These are phyloP conservation scores for Podospora pseudopauciseta DNA, from an alignment of 495 filamentous ascomycete species.

Conservation along the genomic window DNA sequence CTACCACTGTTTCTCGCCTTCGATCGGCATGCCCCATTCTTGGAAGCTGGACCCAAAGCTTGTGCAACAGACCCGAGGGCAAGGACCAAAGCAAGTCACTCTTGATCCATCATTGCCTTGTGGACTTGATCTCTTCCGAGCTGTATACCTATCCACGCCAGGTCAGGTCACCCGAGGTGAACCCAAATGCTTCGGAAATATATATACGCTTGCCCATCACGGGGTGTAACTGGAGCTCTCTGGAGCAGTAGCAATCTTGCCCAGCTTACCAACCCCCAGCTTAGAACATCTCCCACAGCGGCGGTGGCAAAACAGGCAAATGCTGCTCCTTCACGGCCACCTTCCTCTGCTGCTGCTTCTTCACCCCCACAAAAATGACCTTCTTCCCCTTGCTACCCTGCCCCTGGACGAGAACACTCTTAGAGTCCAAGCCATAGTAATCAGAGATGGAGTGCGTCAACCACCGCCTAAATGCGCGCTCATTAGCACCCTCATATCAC, in stretches of 20 bases:
- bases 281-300: slow-evolving; percentile 36
- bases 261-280: neutral
- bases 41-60: too few species aligned
- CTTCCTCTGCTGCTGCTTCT: slow-evolving; percentile 39
- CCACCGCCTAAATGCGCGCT: slow-evolving; percentile 62
- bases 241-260: too few species aligned
- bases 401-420: slow-evolving; percentile 61
- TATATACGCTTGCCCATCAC: neutral
- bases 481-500: slow-evolving; percentile 3
- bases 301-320: slow-evolving; percentile 25
- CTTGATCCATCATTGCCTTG: too few species aligned
- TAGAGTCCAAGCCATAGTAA: slow-evolving; percentile 88
- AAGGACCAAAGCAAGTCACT: too few species aligned
- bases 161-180: too few species aligned
- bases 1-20: neutral
- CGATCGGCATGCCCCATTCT: neutral
- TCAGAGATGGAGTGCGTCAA: slow-evolving; percentile 87
- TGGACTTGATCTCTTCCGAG: too few species aligned
- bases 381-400: slow-evolving; percentile 66
- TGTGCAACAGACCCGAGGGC: too few species aligned
- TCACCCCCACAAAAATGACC: slow-evolving; percentile 86
- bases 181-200: too few species aligned
- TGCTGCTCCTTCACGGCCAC: neutral
- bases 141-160: too few species aligned
- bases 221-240: too few species aligned